A percentile compares a stretch with the other conserved stretches of the same genome.
Conservation (phyloP, 495 filamentous ascomycete species). For the Cercophora sp. region DNA sequence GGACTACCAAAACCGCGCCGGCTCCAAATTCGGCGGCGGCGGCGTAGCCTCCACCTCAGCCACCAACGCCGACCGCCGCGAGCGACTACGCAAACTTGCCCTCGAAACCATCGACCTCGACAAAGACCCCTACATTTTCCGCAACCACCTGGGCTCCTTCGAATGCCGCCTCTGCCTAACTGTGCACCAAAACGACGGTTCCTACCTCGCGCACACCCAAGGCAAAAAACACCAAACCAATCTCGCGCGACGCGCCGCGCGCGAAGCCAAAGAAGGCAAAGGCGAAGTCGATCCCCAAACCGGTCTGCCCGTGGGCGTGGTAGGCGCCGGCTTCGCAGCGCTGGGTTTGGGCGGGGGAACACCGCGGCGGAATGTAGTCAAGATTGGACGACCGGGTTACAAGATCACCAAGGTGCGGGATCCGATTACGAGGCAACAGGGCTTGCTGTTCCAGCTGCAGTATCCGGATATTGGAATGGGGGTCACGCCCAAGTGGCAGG, state of each 20-base stretch:
- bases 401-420: slow-evolving; percentile 96
- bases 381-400: slow-evolving; percentile 96
- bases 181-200: slow-evolving; percentile 99
- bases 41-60: slow-evolving; percentile 90
- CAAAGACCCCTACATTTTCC: slow-evolving; percentile 99
- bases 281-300: slow-evolving; percentile 67
- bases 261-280: slow-evolving; percentile 83
- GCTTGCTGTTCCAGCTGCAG: slow-evolving; percentile 89
- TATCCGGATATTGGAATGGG: slow-evolving; percentile 85
- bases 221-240: slow-evolving; percentile 99
- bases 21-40: slow-evolving; percentile 96
- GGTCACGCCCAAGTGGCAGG: slow-evolving; percentile 75
- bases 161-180: slow-evolving; percentile 97
- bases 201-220: slow-evolving; percentile 98
- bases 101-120: slow-evolving; percentile 98
- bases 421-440: slow-evolving; percentile 83
- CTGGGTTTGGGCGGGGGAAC: slow-evolving; percentile 35
- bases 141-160: slow-evolving; percentile 97
- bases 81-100: slow-evolving; percentile 94
- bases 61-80: slow-evolving; percentile 93
- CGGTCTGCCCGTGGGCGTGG: slow-evolving; percentile 69
- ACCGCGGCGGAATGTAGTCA: slow-evolving; percentile 83
- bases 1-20: slow-evolving; percentile 85
- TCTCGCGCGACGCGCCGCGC: slow-evolving; percentile 89
- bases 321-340: slow-evolving; percentile 61